Conservation (phyloP, 768 basidiomycete genomes). For the Lactarius akahatsu region DNA sequence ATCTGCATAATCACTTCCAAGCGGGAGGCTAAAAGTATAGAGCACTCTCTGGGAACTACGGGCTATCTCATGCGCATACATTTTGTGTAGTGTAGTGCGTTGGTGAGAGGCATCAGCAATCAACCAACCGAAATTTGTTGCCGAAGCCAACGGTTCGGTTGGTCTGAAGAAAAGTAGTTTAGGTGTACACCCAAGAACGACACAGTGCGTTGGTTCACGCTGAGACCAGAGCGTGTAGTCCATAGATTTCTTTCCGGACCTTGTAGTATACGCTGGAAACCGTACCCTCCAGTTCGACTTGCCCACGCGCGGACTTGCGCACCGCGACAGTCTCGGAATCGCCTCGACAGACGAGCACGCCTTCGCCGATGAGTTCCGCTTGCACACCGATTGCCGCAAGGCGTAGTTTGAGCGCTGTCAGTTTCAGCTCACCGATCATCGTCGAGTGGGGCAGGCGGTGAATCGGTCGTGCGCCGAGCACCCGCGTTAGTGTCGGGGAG, state of each 20-base stretch:
- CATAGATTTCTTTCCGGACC: conserved; percentile 88
- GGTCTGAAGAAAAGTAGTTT: background rate
- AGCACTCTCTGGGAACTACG: background rate
- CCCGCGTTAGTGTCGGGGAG: conserved; percentile 38
- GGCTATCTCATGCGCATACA: background rate
- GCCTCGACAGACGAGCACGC: conserved; percentile 85
- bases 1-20: background rate
- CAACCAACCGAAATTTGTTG: background rate
- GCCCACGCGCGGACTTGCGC: conserved; percentile 79
- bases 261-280: conserved; percentile 87
- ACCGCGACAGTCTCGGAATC: conserved; percentile 81
- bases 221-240: conserved; percentile 84
- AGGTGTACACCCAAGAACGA: background rate
- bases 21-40: background rate
- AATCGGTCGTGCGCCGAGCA: conserved; percentile 65
- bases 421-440: conserved; percentile 96
- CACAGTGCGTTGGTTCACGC: conserved; percentile 37
- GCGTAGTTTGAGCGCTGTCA: conserved; percentile 83
- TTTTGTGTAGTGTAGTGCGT: background rate
- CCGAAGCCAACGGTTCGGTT: background rate
- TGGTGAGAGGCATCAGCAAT: background rate
- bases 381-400: conserved; percentile 74
- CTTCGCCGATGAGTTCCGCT: conserved; percentile 96
- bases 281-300: conserved; percentile 86
- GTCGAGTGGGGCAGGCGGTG: conserved; percentile 80